Conservation (phyloP, 2,329 filamentous ascomycete genomes). For the Cercospora sp. region DNA sequence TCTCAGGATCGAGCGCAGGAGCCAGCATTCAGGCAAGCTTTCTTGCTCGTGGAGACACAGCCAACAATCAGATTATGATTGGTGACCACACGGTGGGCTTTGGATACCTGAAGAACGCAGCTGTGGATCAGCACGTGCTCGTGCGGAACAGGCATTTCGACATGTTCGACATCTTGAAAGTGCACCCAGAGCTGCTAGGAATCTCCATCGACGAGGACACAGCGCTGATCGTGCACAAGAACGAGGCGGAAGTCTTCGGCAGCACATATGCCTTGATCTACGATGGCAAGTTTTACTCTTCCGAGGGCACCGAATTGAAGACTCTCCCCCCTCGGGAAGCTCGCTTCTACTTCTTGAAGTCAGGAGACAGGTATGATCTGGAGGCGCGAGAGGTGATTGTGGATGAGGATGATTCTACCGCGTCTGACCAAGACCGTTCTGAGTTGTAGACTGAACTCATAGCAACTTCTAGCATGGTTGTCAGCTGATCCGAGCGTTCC, state of each 20-base stretch:
- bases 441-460: neutral
- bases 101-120: slow-evolving; percentile 27
- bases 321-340: slow-evolving; percentile 19
- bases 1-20: slow-evolving; percentile 26
- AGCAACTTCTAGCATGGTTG: neutral
- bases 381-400: slow-evolving; percentile 22
- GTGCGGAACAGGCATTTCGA: slow-evolving; percentile 29
- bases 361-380: slow-evolving; percentile 27
- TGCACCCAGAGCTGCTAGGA: slow-evolving; percentile 25
- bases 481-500: neutral
- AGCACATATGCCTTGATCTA: slow-evolving; percentile 27
- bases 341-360: slow-evolving; percentile 27
- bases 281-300: slow-evolving; percentile 27
- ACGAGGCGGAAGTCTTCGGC: slow-evolving; percentile 27
- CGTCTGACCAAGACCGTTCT: neutral
- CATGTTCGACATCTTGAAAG: slow-evolving; percentile 25
- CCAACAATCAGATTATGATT: slow-evolving; percentile 27
- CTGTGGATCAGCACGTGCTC: slow-evolving; percentile 30
- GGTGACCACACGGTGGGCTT: slow-evolving; percentile 30
- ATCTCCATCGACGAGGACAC: slow-evolving; percentile 28
- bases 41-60: slow-evolving; percentile 28
- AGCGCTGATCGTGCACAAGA: slow-evolving; percentile 25
- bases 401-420: neutral
- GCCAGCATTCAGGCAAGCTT: slow-evolving; percentile 29
- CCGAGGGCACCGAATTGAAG: slow-evolving; percentile 24